phyloP scores from a whole-genome alignment of 1,284 basidiomycete species.

The Irpex lacteus region DNA sequence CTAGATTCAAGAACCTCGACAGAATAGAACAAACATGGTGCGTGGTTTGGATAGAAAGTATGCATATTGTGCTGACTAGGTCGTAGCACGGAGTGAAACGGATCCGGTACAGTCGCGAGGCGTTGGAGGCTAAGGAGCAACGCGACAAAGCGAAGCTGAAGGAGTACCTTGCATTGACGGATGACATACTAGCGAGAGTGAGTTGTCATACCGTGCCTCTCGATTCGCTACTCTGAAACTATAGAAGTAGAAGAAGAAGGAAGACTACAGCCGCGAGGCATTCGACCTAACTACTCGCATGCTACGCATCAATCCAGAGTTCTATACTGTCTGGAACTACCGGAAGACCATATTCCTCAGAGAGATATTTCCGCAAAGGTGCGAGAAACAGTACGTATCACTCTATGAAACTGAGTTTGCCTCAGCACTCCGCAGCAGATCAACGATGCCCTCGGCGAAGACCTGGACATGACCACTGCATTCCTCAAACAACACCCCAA shows the following conservation, averaged over 20 bases:
- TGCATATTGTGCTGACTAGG: no score
- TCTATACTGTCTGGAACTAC: slow-evolving; percentile 94
- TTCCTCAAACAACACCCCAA: slow-evolving; percentile 86
- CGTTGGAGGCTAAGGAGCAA: slow-evolving; percentile 59
- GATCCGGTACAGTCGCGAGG: slow-evolving; percentile 59
- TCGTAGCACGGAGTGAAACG: slow-evolving; percentile 79
- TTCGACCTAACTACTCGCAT: slow-evolving; percentile 73
- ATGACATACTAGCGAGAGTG: slow-evolving; percentile 66
- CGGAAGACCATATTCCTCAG: slow-evolving; percentile 73
- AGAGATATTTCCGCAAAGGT: slow-evolving; percentile 74
- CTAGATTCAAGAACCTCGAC: not conserved
- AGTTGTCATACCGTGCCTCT: slow-evolving; percentile 21
- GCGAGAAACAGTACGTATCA: slow-evolving; percentile 14
- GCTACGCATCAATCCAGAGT: slow-evolving; percentile 85
- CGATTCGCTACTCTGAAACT: not conserved
- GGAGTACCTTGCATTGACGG: slow-evolving; percentile 69
- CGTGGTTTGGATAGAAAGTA: not conserved
- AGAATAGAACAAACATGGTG: not conserved
- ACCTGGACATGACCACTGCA: slow-evolving; percentile 78
- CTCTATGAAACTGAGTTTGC: slow-evolving; percentile 6
- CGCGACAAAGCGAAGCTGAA: slow-evolving; percentile 75
- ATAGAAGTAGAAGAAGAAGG: slow-evolving; percentile 55
- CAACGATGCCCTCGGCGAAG: slow-evolving; percentile 64
- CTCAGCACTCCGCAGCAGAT: slow-evolving; percentile 60
- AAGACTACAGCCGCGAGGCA: slow-evolving; percentile 67